Base-by-base conservation (phyloP, 768 basidiomycete species). In the Termitomyces sp. region DNA sequence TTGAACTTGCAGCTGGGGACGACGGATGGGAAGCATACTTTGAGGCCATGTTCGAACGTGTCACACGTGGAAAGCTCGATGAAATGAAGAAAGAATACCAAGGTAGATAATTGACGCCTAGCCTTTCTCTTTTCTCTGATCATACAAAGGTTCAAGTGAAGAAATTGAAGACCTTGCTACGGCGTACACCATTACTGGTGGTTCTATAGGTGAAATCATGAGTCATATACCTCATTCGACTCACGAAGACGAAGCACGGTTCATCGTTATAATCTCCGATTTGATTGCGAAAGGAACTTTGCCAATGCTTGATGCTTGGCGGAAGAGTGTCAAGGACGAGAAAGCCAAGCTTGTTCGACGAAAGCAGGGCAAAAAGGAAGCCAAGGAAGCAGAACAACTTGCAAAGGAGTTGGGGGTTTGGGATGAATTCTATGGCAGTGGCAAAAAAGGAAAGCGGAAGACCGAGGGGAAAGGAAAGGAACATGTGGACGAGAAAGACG, bases 1-100 rank as follows among this genome's bases (percentile, higher is more conserved):
- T 90, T 48, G 87, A 88, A 53, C 70, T 90, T 44, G 86, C 78
- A 24, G 83, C 84, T 7, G 92, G 86, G 11, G 92, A 90, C 61
- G 91, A 88, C 63, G 92, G 94, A 1, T 99, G 97, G 97, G 93
- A 94, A 69, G 85, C 91, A 7, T 99, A 99, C 75, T 99, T 98
- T 67, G 90, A 90, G 71, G 88, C 88, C 59, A 75, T 97, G 65
- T 97, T 94, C 65, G 91, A 96, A 62, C 82, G 87, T 57, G 91
- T 96, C 28, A 96, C 94, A 59, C 84, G 88, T 63, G 88, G 85
- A 62, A 90, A 87, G 72, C 79, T 99, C 57, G 94, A 98, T 65
- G 92, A 97, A 72, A 86, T 96, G 85, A 96, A 93, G 84, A 87
- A 87, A 66, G 88, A 87, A 68, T 99, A 99, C 74, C 95, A 98